A percentile compares a stretch with the other conserved stretches of the same genome.
Conservation (phyloP, 495 filamentous ascomycete genomes). For the Evernia prunastri region DNA sequence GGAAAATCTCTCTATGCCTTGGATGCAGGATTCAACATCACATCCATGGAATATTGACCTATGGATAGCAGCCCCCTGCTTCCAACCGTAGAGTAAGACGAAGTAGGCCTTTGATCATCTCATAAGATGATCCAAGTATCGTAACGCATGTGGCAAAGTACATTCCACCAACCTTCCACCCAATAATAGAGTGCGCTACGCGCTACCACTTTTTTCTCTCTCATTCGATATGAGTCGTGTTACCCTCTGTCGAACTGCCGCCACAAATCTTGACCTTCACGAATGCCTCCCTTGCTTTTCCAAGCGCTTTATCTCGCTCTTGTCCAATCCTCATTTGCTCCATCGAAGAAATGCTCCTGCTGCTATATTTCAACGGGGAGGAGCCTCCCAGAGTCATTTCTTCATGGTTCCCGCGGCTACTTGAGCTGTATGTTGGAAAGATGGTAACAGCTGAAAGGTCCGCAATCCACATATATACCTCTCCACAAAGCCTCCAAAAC, state of each 20-base stretch:
- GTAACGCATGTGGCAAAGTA: not conserved
- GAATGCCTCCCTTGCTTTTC: not conserved
- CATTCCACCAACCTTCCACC: not conserved
- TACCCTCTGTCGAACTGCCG: not conserved
- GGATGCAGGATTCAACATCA: not conserved
- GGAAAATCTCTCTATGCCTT: not conserved
- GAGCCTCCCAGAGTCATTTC: not conserved
- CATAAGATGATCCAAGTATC: not conserved
- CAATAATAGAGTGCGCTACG: not conserved
- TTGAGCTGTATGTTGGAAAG: not conserved
- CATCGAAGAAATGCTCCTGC: not conserved
- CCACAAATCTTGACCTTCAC: not conserved
- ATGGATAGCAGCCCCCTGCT: not conserved
- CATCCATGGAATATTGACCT: not conserved
- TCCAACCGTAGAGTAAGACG: not conserved
- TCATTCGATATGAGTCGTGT: not conserved
- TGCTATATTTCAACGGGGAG: not conserved
- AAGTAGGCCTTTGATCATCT: not conserved
- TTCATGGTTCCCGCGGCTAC: not conserved
- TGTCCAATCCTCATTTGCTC: not conserved
- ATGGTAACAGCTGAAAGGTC: conserved; percentile 43
- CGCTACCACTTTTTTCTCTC: not conserved
- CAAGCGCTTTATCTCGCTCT: conserved; percentile 2
- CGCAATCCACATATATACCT: conserved; percentile 60
- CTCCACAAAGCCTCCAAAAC: conserved; percentile 57